Evolutionary conservation across 768 basidiomycete genomes (phyloP).

Genomic region (Phylloporus rhodoxanthus): DNA sequence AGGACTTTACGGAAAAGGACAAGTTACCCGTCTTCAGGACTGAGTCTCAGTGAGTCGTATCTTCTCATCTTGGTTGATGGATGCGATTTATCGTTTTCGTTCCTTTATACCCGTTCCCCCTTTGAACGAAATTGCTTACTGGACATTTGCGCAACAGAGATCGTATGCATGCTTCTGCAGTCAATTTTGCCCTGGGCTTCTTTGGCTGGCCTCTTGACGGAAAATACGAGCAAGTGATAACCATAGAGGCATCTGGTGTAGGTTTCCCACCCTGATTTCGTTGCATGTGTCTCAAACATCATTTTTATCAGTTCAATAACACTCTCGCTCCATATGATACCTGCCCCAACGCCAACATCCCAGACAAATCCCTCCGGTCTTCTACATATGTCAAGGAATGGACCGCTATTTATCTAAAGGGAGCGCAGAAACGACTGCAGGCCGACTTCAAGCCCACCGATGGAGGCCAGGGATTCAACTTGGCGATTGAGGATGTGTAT

Average conservation of each 20-base stretch:
- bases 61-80: not conserved
- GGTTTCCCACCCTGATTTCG: constrained; percentile 22
- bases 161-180: constrained; percentile 62
- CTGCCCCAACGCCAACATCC: constrained; percentile 57
- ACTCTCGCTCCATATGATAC: constrained; percentile 83
- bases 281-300: not conserved
- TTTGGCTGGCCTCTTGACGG: constrained; percentile 68
- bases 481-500: constrained; percentile 66
- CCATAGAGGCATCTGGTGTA: constrained; percentile 59
- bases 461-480: constrained; percentile 42
- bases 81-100: not conserved
- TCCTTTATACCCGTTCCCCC: too few relatives aligned
- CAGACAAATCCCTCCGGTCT: constrained; percentile 51
- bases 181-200: constrained; percentile 70
- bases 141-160: constrained; percentile 39
- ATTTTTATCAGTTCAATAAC: constrained; percentile 57
- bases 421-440: constrained; percentile 58
- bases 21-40: constrained; percentile 76
- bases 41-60: constrained; percentile 54
- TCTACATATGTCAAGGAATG: constrained; percentile 55
- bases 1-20: constrained; percentile 56
- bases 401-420: constrained; percentile 64
- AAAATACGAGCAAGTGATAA: constrained; percentile 73
- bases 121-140: not conserved
- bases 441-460: constrained; percentile 35